Evolutionary conservation across 345 rosid species (phyloP).

Genomic region (Pistacia vera): DNA sequence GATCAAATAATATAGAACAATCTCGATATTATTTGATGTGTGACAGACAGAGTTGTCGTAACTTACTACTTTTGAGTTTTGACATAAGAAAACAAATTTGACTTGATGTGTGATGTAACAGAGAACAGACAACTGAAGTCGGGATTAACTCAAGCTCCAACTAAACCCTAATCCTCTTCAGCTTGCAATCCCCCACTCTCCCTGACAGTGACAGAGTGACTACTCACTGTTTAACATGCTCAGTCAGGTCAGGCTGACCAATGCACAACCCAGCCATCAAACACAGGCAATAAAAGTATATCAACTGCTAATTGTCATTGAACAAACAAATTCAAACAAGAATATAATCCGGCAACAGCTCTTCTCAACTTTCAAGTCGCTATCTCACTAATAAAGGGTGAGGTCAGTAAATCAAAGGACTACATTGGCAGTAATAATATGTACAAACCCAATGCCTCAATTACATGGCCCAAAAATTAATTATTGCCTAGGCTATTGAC

Average conservation of each 20-base stretch:
- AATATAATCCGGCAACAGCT: slow-evolving; percentile 3
- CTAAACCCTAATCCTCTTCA: too few relatives aligned
- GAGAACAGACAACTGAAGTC: neutral
- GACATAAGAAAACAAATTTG: too few relatives aligned
- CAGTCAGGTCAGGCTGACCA: neutral
- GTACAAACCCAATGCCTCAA: slow-evolving; percentile 37
- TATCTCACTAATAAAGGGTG: slow-evolving; percentile 28
- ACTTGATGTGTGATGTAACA: too few relatives aligned
- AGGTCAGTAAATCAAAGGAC: slow-evolving; percentile 26
- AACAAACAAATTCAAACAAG: slow-evolving; percentile 13
- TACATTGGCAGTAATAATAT: slow-evolving; percentile 26
- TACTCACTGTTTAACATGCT: neutral
- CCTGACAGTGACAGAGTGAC: too few relatives aligned
- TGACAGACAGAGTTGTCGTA: too few relatives aligned
- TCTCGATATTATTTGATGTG: too few relatives aligned
- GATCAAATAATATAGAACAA: too few relatives aligned
- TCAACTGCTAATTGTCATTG: slow-evolving; percentile 8
- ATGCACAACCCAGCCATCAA: neutral
- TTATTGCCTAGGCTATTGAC: slow-evolving; percentile 24
- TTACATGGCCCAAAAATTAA: slow-evolving; percentile 23
- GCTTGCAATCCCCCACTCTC: neutral
- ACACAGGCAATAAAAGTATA: slow-evolving; percentile 5
- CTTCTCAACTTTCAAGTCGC: slow-evolving; percentile 15
- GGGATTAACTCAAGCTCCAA: neutral
- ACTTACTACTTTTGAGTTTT: too few relatives aligned